Evolutionary conservation across 495 filamentous ascomycete species (phyloP).

Genomic region (Talaromyces wortmannii): DNA sequence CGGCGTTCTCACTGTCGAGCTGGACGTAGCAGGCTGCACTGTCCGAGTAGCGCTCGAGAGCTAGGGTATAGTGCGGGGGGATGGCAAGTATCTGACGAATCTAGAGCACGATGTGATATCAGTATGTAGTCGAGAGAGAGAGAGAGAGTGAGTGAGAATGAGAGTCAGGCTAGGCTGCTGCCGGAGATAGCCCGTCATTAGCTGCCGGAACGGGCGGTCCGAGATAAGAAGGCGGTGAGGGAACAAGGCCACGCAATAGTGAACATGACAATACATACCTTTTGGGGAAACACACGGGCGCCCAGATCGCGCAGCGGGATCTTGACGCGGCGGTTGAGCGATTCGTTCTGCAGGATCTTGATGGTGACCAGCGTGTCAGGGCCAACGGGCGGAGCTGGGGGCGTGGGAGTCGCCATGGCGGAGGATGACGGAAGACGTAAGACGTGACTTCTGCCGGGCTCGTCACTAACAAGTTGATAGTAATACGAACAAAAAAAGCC

Average conservation of each 20-base stretch:
- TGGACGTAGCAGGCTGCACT: conserved; percentile 74
- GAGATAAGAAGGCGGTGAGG: background rate
- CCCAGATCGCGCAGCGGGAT: conserved; percentile 82
- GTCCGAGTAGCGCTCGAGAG: conserved; percentile 95
- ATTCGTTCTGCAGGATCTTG: conserved; percentile 70
- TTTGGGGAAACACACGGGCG: conserved; percentile 65
- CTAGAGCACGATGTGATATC: conserved; percentile 35
- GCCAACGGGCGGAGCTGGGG: conserved; percentile 33
- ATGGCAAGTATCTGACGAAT: conserved; percentile 69
- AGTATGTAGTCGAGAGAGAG: conserved; percentile 5
- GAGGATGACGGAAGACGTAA: background rate
- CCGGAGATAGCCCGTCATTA: conserved; percentile 4
- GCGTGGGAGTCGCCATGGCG: conserved; percentile 13
- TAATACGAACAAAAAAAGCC: background rate
- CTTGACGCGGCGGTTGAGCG: conserved; percentile 75
- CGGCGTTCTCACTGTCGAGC: conserved; percentile 68
- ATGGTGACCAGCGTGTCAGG: conserved; percentile 76
- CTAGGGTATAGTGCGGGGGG: conserved; percentile 55
- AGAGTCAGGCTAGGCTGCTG: background rate
- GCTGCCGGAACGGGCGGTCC: background rate
- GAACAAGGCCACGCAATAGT: background rate
- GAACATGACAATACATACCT: conserved; percentile 56
- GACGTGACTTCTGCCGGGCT: background rate
- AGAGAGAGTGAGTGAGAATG: too few species aligned
- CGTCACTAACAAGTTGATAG: background rate